Base-by-base conservation (phyloP, 2,329 filamentous ascomycete genomes). In the Cercospora zeae-maydis region DNA sequence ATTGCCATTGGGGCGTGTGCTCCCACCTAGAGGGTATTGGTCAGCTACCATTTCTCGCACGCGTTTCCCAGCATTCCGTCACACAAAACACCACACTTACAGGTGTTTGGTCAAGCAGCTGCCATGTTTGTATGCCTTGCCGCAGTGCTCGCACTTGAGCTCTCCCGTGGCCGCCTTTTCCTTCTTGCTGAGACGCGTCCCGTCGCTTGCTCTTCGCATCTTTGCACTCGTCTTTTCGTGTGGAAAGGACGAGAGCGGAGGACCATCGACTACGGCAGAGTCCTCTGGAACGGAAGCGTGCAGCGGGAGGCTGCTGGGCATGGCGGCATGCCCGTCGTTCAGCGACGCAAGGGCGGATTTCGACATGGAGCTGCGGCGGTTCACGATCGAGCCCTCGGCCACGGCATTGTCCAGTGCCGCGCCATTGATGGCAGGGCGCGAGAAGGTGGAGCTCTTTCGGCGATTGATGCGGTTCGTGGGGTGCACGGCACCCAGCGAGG, bases 41-140 rank as follows among this genome's bases (percentile, higher is more conserved):
- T 69, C 55, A 69, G 67, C 59, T 36, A 53, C 13, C 39, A 19
- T 53, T 37, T n/a, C 30, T 33, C 36, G 57, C 21, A 31, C 31
- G 3, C 3, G 3, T 47, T 49, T 47, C 37, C 56, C 21, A 37
- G 34, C 47, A 24, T 30, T 54, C 51, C 24, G 16, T 57, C 55
- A 21, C 27, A 30, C 31, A 3, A 24, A 45, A 58, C 55, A 47
- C 55, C 13, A 49, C 19, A 96, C 95, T 86, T 88, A 98, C 95
- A 97, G 89, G 88, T 99, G 95, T 87, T 98, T 99, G 78, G 91
- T 96, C 84, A 99, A 87, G 87, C 95, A 99, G 83, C 95, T 98
- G 87, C 93, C 96, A 85, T 99, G 95, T 88, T 99, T 99, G 87
- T 99, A 99, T 81, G 92, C 92, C 85, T 99, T 99, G 79, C 93